These are phyloP conservation scores for Saturnispora ahearnii DNA, from an alignment of 805 yeast genomes.

Conservation along the genomic window DNA sequence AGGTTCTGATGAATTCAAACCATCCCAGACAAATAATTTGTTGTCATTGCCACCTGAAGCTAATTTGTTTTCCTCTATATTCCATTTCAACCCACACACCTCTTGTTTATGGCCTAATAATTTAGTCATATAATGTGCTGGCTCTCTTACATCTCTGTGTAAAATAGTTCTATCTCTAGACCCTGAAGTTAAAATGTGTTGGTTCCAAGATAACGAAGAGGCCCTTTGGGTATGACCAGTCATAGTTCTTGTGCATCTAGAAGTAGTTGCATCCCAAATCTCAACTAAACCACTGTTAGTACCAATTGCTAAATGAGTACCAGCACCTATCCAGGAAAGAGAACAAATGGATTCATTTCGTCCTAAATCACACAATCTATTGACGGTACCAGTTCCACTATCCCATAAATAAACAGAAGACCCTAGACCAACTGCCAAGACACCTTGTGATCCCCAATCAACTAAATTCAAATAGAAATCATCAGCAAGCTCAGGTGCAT, in stretches of 20 bases:
- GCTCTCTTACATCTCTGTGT: constrained; percentile 85
- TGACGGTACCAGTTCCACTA: constrained; percentile 75
- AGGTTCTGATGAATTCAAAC: constrained; percentile 51
- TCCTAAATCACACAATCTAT: constrained; percentile 66
- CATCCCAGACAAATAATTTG: constrained; percentile 81
- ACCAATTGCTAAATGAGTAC: constrained; percentile 91
- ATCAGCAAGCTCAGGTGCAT: constrained; percentile 92
- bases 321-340: constrained; percentile 87
- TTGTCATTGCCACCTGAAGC: constrained; percentile 97
- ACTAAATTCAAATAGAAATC: constrained; percentile 87
- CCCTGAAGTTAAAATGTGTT: constrained; percentile 80
- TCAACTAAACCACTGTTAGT: constrained; percentile 81
- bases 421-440: constrained; percentile 84
- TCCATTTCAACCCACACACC: constrained; percentile 95
- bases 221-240: constrained; percentile 84
- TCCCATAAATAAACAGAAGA: constrained; percentile 87
- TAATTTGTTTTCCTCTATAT: constrained; percentile 76
- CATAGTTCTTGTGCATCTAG: constrained; percentile 81
- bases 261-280: constrained; percentile 85
- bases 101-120: constrained; percentile 78
- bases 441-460: constrained; percentile 91
- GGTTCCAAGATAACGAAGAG: constrained; percentile 89
- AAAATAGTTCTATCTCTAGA: constrained; percentile 76
- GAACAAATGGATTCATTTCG: constrained; percentile 66
- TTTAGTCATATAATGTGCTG: constrained; percentile 68